Base-by-base conservation (phyloP, 2,329 filamentous ascomycete genomes). In the Chrysoporthe cubensis region DNA sequence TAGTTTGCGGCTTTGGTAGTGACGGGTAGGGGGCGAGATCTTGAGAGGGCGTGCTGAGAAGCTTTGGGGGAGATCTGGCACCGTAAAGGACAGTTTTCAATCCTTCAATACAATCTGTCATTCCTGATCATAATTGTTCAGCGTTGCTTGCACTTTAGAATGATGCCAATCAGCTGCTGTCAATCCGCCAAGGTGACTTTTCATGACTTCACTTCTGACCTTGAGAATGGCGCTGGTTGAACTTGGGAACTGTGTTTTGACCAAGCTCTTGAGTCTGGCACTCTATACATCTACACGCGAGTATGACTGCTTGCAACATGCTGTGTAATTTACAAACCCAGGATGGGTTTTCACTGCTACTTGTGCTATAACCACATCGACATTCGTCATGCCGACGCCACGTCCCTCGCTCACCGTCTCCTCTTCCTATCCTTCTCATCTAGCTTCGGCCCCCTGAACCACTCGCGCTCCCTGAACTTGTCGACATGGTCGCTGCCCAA, bases 31-130 rank as follows among this genome's bases (percentile, higher is more conserved):
- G 62, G 65, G 57, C 70, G 79, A 78, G 52, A 78, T 75, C 62
- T 76, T 78, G 72, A 78, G 77, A 1, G 75, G 37, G 32, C 26
- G 32, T 37, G 83, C 82, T 18, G 83, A 80, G 44, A 84, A 46
- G 18, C 54, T 21, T n/a, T n/a, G 18, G n/a, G 21, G n/a, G 13
- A 42, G 6, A 32, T 18, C 13, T 42, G 13, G n/a, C 4, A 2
- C 37, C n/a, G 5, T 54, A 50, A 26, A 21, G 4, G 48, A n/a
- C 61, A 26, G n/a, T 21, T 42, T 21, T 16, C 34, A 18, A 16
- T n/a, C 61, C 46, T 63, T 52, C 34, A 43, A 43, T 48, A 34
- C 7, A 43, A n/a, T 4, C 54, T 40, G 14, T 40, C 32, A 56
- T 40, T 57, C 54, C 18, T 13, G 9, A 57, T n/a, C 5, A 13